A percentile compares a stretch with the other conserved stretches of the same genome.
These are phyloP conservation scores for Grigorovia humatica DNA, from an alignment of 805 yeast genomes.

Conservation along the genomic window DNA sequence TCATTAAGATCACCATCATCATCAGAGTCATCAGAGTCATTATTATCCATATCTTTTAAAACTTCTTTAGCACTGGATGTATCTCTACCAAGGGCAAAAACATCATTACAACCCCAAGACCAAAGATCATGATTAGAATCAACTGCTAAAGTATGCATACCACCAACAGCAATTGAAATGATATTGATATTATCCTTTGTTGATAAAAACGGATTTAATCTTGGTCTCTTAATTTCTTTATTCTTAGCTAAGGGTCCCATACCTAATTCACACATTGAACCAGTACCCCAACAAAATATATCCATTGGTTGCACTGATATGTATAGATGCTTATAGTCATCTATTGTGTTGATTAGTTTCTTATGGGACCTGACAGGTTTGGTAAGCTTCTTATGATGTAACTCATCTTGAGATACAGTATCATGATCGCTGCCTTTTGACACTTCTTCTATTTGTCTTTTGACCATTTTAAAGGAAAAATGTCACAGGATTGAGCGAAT, in stretches of 20 bases:
- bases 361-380: constrained; percentile 12
- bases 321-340: constrained; percentile 28
- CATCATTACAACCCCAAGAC: constrained; percentile 98
- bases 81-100: constrained; percentile 83
- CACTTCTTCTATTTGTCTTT: not conserved
- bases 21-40: constrained; percentile 49
- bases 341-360: constrained; percentile 20
- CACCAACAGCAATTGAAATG: constrained; percentile 88
- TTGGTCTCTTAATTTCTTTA: constrained; percentile 91
- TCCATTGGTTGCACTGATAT: constrained; percentile 41
- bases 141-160: constrained; percentile 84
- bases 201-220: constrained; percentile 70
- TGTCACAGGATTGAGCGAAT: not conserved
- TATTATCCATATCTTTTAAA: constrained; percentile 56
- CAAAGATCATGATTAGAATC: constrained; percentile 72
- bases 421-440: not conserved
- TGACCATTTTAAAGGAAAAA: not conserved
- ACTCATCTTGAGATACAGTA: not conserved
- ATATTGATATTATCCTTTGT: constrained; percentile 49
- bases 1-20: constrained; percentile 79
- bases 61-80: constrained; percentile 56
- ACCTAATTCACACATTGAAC: constrained; percentile 95
- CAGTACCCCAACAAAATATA: constrained; percentile 90
- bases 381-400: constrained; percentile 4
- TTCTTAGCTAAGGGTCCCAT: constrained; percentile 90